Conservation (phyloP, 2,329 filamentous ascomycete genomes). For the Claviceps capensis region DNA sequence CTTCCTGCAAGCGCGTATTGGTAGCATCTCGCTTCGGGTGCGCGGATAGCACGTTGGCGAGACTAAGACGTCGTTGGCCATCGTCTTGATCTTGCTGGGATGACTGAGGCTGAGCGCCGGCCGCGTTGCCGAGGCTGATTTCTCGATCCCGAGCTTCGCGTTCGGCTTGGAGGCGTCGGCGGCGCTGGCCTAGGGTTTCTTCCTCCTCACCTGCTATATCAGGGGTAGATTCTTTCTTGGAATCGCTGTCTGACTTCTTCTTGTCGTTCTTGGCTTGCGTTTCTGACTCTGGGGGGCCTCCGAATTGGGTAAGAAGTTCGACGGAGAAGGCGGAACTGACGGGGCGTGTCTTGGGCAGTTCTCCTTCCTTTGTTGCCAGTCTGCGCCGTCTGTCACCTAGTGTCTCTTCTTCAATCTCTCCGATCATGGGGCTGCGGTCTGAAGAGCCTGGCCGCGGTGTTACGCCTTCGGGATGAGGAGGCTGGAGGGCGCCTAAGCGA, state of each 20-base stretch:
- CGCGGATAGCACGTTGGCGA: constrained; percentile 44
- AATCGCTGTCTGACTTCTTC: background rate
- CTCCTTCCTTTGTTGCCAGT: constrained; percentile 43
- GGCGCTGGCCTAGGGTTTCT: constrained; percentile 67
- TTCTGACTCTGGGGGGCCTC: constrained; percentile 18
- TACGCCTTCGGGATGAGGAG: background rate
- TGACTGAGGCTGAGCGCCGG: constrained; percentile 10
- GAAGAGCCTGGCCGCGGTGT: background rate
- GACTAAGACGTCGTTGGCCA: constrained; percentile 32
- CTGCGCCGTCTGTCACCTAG: constrained; percentile 52
- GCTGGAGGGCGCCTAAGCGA: background rate
- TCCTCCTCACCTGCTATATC: constrained; percentile 32
- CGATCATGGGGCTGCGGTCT: constrained; percentile 32
- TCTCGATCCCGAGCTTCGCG: constrained; percentile 48
- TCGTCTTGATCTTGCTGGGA: constrained; percentile 10
- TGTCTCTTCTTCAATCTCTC: constrained; percentile 49
- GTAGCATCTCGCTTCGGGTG: constrained; percentile 26
- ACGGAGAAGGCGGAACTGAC: constrained; percentile 53
- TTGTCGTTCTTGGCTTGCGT: background rate
- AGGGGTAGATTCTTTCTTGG: background rate
- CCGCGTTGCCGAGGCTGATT: constrained; percentile 26
- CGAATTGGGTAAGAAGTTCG: constrained; percentile 55
- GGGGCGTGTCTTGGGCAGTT: constrained; percentile 39
- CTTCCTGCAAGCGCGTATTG: constrained; percentile 27
- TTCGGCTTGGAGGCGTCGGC: constrained; percentile 58